These are phyloP conservation scores for Zanthoxylum bungeanum DNA, from an alignment of 345 rosid genomes.

Conservation along the genomic window DNA sequence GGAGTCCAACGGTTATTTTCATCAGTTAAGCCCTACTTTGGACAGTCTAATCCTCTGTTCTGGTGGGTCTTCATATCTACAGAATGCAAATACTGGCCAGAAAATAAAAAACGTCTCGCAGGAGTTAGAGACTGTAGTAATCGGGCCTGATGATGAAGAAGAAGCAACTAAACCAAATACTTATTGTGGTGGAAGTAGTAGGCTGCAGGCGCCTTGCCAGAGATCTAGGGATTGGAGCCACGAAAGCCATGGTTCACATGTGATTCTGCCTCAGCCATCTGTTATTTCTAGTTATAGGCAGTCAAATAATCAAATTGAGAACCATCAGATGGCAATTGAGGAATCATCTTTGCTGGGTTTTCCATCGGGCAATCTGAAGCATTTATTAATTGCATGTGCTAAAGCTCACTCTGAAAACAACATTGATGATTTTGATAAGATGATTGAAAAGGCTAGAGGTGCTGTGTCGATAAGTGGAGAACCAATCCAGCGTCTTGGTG, in stretches of 20 bases:
- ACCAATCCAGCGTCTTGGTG: conserved; percentile 62
- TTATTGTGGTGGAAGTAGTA: conserved; percentile 18
- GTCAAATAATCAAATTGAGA: conserved; percentile 29
- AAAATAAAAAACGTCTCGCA: conserved; percentile 32
- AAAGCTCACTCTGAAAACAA: conserved; percentile 43
- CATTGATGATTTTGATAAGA: conserved; percentile 34
- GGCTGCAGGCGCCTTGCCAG: conserved; percentile 31
- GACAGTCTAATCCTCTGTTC: conserved; percentile 21
- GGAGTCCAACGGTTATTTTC: conserved; percentile 31
- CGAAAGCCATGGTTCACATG: conserved; percentile 21
- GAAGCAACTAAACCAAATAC: conserved; percentile 21
- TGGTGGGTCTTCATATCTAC: conserved; percentile 20
- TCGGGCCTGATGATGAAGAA: conserved; percentile 46
- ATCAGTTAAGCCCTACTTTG: conserved; percentile 32
- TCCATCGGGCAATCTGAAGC: conserved; percentile 41
- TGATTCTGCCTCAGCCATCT: conserved; percentile 31
- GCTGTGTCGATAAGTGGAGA: conserved; percentile 50
- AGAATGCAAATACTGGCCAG: conserved; percentile 30
- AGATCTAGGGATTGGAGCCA: conserved; percentile 30
- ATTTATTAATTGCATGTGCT: conserved; percentile 56
- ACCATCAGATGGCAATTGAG: conserved; percentile 27
- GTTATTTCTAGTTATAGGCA: conserved; percentile 25
- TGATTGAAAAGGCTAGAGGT: conserved; percentile 41
- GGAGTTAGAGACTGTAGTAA: conserved; percentile 46
- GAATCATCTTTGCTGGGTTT: conserved; percentile 15